Evolutionary conservation across 345 rosid species (phyloP).

Genomic region (Cardamine resedifolia): DNA sequence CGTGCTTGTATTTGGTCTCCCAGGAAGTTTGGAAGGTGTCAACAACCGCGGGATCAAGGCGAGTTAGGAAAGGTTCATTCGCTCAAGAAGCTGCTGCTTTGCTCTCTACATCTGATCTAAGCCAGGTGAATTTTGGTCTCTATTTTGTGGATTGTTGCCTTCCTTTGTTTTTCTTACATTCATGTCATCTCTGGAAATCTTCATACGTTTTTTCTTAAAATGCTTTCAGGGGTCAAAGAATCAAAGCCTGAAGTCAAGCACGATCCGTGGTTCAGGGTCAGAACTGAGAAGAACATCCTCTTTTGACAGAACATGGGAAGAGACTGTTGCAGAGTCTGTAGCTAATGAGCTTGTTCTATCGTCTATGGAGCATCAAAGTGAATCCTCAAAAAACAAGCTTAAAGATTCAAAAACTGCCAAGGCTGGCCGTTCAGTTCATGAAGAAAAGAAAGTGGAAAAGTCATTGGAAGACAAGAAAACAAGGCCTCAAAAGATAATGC

Average conservation of each 20-base stretch:
- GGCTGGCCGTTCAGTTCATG: conserved; percentile 70
- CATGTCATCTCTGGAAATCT: conserved; percentile 5
- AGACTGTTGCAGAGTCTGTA: conserved; percentile 89
- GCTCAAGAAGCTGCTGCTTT: conserved; percentile 60
- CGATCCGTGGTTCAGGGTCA: conserved; percentile 45
- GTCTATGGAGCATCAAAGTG: conserved; percentile 69
- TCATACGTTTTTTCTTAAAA: neutral
- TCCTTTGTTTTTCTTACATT: neutral
- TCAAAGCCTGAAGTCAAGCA: conserved; percentile 45
- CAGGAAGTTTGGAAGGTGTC: conserved; percentile 98
- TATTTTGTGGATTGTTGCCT: neutral
- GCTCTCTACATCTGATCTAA: conserved; percentile 49
- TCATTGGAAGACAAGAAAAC: conserved; percentile 75
- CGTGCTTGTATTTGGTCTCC: conserved; percentile 15
- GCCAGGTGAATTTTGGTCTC: conserved; percentile 42
- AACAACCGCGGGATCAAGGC: conserved; percentile 69
- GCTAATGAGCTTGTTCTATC: conserved; percentile 81
- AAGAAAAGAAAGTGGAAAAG: conserved; percentile 80
- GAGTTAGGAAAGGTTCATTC: conserved; percentile 68
- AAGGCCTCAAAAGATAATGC: conserved; percentile 86
- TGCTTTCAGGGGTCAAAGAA: conserved; percentile 49
- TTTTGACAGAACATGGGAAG: conserved; percentile 95
- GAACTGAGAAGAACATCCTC: conserved; percentile 93
- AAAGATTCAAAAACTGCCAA: conserved; percentile 67
- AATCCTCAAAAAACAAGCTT: conserved; percentile 56